A percentile compares a stretch with the other conserved stretches of the same genome.
These are phyloP conservation scores for Rosa persica DNA, from an alignment of 306 rosid genomes.

Conservation along the genomic window DNA sequence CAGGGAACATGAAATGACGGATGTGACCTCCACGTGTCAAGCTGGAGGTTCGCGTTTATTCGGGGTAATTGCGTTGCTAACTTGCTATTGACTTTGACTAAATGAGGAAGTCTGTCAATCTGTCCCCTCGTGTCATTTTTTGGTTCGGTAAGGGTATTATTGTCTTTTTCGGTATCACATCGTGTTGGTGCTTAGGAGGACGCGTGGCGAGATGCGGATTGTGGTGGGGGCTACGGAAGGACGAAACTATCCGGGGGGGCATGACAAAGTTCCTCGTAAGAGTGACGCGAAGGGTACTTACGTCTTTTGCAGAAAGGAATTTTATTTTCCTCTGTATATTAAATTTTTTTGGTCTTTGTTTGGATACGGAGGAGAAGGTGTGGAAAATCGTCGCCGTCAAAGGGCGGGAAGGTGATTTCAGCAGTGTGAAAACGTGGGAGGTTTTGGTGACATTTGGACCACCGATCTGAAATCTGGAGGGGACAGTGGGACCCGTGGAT, in stretches of 20 bases:
- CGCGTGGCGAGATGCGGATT: slow-evolving; percentile 11
- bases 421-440: slow-evolving; percentile 3
- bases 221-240: background rate
- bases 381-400: slow-evolving; percentile 70
- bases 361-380: slow-evolving; percentile 19
- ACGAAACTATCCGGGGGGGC: background rate
- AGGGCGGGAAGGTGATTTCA: slow-evolving; percentile 24
- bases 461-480: background rate
- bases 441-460: slow-evolving; percentile 20
- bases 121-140: background rate
- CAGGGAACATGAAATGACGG: slow-evolving; percentile 15
- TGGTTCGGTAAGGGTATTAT: background rate
- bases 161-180: background rate
- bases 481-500: background rate
- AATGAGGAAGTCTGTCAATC: background rate
- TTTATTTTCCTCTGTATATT: no score
- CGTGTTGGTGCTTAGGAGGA: background rate
- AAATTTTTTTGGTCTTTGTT: background rate
- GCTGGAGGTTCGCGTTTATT: background rate
- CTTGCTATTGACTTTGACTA: slow-evolving; percentile 16
- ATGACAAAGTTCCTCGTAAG: slow-evolving; percentile 14
- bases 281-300: background rate
- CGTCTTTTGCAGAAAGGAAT: background rate
- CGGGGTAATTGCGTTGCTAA: slow-evolving; percentile 10
- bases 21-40: slow-evolving; percentile 51